These are phyloP conservation scores for Thalassiosira profunda DNA, from an alignment of 108 stramenopile genomes.

Conservation along the genomic window DNA sequence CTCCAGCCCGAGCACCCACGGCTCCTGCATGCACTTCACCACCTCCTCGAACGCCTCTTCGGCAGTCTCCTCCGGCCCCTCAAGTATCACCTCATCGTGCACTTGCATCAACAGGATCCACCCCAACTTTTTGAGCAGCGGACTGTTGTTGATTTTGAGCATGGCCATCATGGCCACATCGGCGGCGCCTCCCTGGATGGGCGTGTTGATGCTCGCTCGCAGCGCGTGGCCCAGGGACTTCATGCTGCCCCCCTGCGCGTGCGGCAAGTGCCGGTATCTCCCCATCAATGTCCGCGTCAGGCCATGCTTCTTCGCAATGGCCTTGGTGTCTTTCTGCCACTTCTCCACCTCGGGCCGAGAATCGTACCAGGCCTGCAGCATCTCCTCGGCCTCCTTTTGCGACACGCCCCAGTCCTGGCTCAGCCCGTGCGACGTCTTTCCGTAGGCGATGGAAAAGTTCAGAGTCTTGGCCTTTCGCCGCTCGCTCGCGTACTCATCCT, in stretches of 20 bases:
- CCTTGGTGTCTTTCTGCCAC: conserved; percentile 93
- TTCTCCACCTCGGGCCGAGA: conserved; percentile 95
- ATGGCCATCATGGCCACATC: conserved; percentile 99
- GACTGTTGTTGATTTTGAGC: conserved; percentile 93
- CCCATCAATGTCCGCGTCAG: conserved; percentile 97
- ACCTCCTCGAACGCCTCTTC: conserved; percentile 95
- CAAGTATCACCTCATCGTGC: conserved; percentile 99
- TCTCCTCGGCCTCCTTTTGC: conserved; percentile 89
- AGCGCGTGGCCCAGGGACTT: conserved; percentile 76
- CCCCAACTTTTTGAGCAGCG: conserved; percentile 83
- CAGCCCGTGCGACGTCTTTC: conserved; percentile 98
- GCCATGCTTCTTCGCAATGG: conserved; percentile 66
- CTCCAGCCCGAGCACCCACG: conserved; percentile 91
- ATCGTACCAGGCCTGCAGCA: conserved; percentile 96
- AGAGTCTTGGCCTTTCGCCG: conserved; percentile 98
- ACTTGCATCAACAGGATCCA: conserved; percentile 98
- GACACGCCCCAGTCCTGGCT: conserved; percentile 97
- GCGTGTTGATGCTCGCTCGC: conserved; percentile 99
- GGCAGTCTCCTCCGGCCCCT: conserved; percentile 97
- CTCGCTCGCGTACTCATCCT: conserved; percentile 98
- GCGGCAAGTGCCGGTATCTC: conserved; percentile 92
- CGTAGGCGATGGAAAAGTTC: conserved; percentile 99
- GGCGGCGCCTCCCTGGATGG: conserved; percentile 99
- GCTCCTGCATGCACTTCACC: conserved; percentile 94
- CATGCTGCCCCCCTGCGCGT: conserved; percentile 61